Percentiles rank a stretch among this genome's conserved stretches.
Conservation (phyloP, 1,139 yeast genomes). For the Pneumocystis carinii region DNA sequence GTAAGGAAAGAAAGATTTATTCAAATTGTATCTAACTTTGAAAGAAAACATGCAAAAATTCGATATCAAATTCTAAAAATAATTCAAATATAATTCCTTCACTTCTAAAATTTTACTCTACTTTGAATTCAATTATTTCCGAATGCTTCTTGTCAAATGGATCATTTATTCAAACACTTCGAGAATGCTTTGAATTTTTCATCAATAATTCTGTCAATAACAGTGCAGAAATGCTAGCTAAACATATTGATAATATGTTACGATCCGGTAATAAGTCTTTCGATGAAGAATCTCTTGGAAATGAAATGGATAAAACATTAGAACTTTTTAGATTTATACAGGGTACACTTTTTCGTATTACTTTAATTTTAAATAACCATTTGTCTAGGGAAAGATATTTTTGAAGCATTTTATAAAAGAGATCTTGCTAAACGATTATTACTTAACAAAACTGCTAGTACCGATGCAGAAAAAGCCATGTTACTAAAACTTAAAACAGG, state of each 20-base stretch:
- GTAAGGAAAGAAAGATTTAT: background rate
- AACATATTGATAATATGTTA: slow-evolving; percentile 28
- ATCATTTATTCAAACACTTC: slow-evolving; percentile 13
- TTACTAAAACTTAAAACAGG: slow-evolving; percentile 19
- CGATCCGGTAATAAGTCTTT: slow-evolving; percentile 16
- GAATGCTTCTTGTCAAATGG: slow-evolving; percentile 12
- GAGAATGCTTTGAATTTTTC: slow-evolving; percentile 18
- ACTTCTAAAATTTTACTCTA: slow-evolving; percentile 13
- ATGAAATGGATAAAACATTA: slow-evolving; percentile 16
- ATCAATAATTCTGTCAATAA: slow-evolving; percentile 17
- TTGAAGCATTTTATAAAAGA: slow-evolving; percentile 24
- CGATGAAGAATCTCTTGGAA: slow-evolving; percentile 16
- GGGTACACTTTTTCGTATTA: background rate
- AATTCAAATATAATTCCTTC: slow-evolving; percentile 14
- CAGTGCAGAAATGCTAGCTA: slow-evolving; percentile 22
- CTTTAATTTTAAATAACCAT: background rate
- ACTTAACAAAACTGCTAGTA: slow-evolving; percentile 19
- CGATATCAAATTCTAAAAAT: slow-evolving; percentile 12
- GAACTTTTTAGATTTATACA: slow-evolving; percentile 21
- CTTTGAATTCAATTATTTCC: slow-evolving; percentile 12
- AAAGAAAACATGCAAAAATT: background rate
- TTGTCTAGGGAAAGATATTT: slow-evolving; percentile 24
- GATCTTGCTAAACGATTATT: slow-evolving; percentile 28
- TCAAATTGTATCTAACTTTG: background rate
- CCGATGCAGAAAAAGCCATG: slow-evolving; percentile 21